Percentiles rank a stretch among this genome's conserved stretches.
These are phyloP conservation scores for Rhodotorula glutinis DNA, from an alignment of 1,284 basidiomycete species.

Conservation along the genomic window DNA sequence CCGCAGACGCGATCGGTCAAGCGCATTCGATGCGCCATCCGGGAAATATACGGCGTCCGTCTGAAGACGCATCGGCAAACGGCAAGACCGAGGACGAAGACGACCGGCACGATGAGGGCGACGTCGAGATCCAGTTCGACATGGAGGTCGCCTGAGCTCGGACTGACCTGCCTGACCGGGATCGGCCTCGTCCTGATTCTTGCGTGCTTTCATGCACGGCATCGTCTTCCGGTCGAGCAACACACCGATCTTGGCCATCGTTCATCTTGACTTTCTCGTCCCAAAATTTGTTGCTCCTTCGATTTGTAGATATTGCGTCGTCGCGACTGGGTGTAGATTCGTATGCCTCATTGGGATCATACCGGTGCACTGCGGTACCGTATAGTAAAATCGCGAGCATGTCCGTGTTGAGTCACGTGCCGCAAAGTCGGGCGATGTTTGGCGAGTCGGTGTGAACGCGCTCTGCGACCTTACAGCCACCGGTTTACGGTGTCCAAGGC, in stretches of 20 bases:
- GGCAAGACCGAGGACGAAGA: constrained; percentile 8
- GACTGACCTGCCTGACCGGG: neutral
- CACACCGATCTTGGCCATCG: no score
- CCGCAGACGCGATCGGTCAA: neutral
- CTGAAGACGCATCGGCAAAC: neutral
- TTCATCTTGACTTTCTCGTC: no score
- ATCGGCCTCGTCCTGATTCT: neutral
- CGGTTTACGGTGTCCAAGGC: no score
- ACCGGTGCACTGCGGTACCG: no score
- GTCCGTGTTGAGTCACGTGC: neutral
- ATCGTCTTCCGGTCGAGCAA: neutral
- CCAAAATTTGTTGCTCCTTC: neutral
- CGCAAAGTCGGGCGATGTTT: neutral
- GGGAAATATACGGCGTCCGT: neutral
- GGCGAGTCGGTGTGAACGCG: neutral
- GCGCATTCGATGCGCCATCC: neutral
- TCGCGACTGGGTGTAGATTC: neutral
- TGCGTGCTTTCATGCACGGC: no score
- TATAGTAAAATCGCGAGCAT: neutral
- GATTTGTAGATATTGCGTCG: neutral
- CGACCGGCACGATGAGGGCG: constrained; percentile 1
- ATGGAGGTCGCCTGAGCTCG: constrained; percentile 22
- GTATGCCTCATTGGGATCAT: no score
- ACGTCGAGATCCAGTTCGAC: constrained; percentile 34
- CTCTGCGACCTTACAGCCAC: neutral